These are phyloP conservation scores for Astrephomene gubernaculifera DNA, from an alignment of 139 green algal species.

Conservation along the genomic window DNA sequence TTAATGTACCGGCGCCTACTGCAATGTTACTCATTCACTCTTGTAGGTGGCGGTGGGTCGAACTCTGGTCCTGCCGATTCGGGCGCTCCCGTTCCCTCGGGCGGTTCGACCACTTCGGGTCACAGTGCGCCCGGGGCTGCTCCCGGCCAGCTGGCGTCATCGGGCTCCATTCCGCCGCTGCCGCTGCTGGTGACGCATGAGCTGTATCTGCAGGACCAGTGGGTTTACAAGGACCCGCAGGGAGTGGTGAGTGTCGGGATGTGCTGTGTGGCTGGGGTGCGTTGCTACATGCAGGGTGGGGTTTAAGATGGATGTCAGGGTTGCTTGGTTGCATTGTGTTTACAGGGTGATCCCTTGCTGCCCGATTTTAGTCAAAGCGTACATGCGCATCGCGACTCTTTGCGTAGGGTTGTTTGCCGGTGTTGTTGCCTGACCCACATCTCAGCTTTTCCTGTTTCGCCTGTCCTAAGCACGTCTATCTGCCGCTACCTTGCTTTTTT, in stretches of 20 bases:
- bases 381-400: too few species aligned
- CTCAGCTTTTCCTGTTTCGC: too few species aligned
- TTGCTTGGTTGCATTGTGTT: conserved; percentile 15
- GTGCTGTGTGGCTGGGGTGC: too few species aligned
- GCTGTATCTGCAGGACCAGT: conserved; percentile 58
- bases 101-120: neutral
- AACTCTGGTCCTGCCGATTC: neutral
- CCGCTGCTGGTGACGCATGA: conserved; percentile 2
- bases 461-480: too few species aligned
- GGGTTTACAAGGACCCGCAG: conserved; percentile 83
- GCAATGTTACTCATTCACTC: too few species aligned
- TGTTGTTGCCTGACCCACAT: too few species aligned
- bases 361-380: too few species aligned
- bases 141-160: neutral
- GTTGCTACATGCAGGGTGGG: neutral
- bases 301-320: neutral
- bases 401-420: too few species aligned
- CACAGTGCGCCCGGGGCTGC: neutral
- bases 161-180: neutral
- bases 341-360: too few species aligned
- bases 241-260: conserved; percentile 21
- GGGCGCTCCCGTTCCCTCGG: neutral
- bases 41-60: neutral
- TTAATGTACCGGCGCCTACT: too few species aligned
- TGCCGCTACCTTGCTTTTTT: neutral